Base-by-base conservation (phyloP, 208 protist species). In the Trichomonas vaginalis region DNA sequence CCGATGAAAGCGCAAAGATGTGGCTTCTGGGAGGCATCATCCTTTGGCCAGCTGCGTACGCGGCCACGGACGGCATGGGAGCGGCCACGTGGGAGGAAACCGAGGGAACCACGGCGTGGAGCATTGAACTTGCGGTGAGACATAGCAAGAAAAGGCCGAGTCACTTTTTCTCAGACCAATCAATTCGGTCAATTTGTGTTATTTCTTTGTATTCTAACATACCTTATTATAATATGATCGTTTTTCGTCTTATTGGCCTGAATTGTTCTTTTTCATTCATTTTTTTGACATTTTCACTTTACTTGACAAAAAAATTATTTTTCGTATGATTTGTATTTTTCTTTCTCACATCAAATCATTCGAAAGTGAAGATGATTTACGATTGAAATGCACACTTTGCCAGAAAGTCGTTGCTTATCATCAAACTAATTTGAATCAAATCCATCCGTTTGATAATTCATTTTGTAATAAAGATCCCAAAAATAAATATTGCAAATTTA, bases 71-170 rank as follows among this genome's bases (percentile, higher is more conserved):
- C 97, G 97, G 98, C 98, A 95, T 97, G 96, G 95, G 98, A 97
- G 96, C 98, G 98, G 98, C 99, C 99, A 96, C 98, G 97, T 79
- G 99, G 99, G 86, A 98, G 97, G 97, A 99, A 99, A 96, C 98
- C 99, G 21, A 99, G 98, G 96, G 98, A 98, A 97, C 99, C 99
- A 98, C 99, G 98, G 96, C 99, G 98, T 95, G 98, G 98, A 96
- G 98, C 98, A 97, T 99, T 98, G 96, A 99, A 99, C 98, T 99
- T 99, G 97, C 98, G 98, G 98, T 99, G 97, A 9, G 97, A 97
- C 97, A 97, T 98, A 47, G 4, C 4, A 45, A 14, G 9, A 42
- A 88, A 88, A 88, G 82, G 82, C 40, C 79, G 56, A n/a, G 56
- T 70, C 56, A 70, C 56, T 32, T 70, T 70, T 70, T 70, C 6